Percentiles rank a stretch among this genome's conserved stretches.
Conservation (phyloP, 768 basidiomycete species). For the Pulveroboletus sp. region DNA sequence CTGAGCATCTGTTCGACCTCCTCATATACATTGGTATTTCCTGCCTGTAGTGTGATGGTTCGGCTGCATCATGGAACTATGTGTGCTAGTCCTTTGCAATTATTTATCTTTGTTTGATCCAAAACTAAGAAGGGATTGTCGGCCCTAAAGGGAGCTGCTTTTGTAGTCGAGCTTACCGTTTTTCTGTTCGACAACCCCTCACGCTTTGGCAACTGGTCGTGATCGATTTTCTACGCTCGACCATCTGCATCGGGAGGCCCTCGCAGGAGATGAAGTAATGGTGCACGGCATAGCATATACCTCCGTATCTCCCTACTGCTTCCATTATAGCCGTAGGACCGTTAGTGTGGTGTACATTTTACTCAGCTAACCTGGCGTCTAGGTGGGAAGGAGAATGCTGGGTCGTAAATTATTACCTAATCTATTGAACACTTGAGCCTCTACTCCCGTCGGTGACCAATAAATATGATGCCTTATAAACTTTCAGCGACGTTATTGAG, state of each 20-base stretch:
- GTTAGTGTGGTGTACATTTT: slow-evolving; percentile 82
- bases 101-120: no score
- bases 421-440: background rate
- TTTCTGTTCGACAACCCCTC: slow-evolving; percentile 33
- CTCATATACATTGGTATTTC: background rate
- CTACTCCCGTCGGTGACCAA: background rate
- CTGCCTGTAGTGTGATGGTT: background rate
- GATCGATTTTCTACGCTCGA: slow-evolving; percentile 34
- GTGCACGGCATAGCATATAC: slow-evolving; percentile 84
- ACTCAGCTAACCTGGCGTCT: background rate
- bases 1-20: slow-evolving; percentile 28
- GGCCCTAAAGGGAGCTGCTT: slow-evolving; percentile 31
- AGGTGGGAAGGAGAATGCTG: background rate
- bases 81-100: no score
- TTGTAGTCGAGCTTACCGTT: background rate
- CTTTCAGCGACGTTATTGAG: slow-evolving; percentile 66
- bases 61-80: background rate
- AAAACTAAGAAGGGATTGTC: slow-evolving; percentile 12
- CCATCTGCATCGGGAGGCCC: slow-evolving; percentile 49
- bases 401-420: background rate
- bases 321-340: slow-evolving; percentile 60
- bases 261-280: slow-evolving; percentile 90
- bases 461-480: slow-evolving; percentile 58
- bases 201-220: slow-evolving; percentile 43
- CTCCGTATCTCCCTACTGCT: slow-evolving; percentile 81